Evolutionary conservation across 1,284 basidiomycete species (phyloP).

Genomic region (Moesziomyces aphidis): DNA sequence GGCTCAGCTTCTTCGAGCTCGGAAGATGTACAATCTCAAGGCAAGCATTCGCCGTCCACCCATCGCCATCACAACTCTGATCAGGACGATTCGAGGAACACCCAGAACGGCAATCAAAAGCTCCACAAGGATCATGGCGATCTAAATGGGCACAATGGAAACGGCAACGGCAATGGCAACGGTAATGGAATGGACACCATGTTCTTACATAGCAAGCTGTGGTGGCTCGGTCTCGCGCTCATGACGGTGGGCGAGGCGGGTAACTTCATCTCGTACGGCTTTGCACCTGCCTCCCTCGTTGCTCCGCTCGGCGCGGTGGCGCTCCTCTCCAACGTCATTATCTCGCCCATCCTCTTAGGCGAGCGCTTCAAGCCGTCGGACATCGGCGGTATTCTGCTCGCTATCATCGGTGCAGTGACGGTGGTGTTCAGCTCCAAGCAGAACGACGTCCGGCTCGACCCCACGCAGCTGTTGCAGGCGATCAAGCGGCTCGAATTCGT

Average conservation of each 20-base stretch:
- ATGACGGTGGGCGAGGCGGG: constrained; percentile 93
- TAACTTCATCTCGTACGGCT: constrained; percentile 85
- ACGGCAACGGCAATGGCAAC: constrained; percentile 3
- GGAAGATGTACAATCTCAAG: background rate
- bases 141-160: background rate
- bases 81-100: background rate
- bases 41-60: background rate
- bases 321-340: constrained; percentile 91
- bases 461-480: constrained; percentile 50
- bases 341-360: constrained; percentile 84
- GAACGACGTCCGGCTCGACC: constrained; percentile 50
- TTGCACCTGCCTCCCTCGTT: constrained; percentile 91
- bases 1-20: background rate
- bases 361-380: constrained; percentile 74
- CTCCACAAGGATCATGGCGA: background rate
- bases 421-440: constrained; percentile 84
- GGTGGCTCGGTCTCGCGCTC: constrained; percentile 89
- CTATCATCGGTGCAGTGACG: constrained; percentile 63
- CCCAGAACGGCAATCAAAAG: background rate
- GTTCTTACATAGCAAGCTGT: constrained; percentile 74
- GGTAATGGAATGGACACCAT: constrained; percentile 40
- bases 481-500: constrained; percentile 58
- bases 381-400: constrained; percentile 76
- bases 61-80: background rate
- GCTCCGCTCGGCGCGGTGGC: constrained; percentile 88